Evolutionary conservation across 805 yeast genomes (phyloP).

Genomic region (Starmerella vaccinii): DNA sequence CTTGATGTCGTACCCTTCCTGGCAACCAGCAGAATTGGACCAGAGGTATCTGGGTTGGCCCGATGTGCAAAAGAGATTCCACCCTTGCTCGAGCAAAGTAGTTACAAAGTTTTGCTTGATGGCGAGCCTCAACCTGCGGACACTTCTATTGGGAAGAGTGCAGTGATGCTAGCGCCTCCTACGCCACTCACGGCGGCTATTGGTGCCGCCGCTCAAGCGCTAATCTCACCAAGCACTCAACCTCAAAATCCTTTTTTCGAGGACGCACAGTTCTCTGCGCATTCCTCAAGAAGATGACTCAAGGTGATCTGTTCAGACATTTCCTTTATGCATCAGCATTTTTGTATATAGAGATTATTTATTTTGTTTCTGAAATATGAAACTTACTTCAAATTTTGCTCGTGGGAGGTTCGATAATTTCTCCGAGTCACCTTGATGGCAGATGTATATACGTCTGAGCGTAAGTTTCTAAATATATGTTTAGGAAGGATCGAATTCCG

Average conservation of each 20-base stretch:
- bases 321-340: no score
- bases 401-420: no score
- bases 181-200: slow-evolving; percentile 35
- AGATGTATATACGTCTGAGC: no score
- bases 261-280: neutral
- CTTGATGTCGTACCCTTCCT: slow-evolving; percentile 73
- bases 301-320: no score
- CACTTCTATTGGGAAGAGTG: neutral
- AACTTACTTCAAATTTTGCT: neutral
- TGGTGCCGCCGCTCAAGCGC: slow-evolving; percentile 35
- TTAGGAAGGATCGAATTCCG: no score
- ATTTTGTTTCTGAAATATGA: no score
- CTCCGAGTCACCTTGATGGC: no score
- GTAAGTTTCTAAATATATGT: no score
- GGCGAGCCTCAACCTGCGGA: neutral
- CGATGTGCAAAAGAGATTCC: slow-evolving; percentile 88
- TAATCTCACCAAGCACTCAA: slow-evolving; percentile 22
- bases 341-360: neutral
- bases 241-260: neutral
- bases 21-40: slow-evolving; percentile 60
- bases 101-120: slow-evolving; percentile 33
- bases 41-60: slow-evolving; percentile 63
- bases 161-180: slow-evolving; percentile 25
- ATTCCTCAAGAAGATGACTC: neutral
- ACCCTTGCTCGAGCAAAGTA: slow-evolving; percentile 61